Percentiles rank a stretch among this genome's conserved stretches.
phyloP scores from a whole-genome alignment of 1,284 basidiomycete species.

The Boletus albobrunnescens region DNA sequence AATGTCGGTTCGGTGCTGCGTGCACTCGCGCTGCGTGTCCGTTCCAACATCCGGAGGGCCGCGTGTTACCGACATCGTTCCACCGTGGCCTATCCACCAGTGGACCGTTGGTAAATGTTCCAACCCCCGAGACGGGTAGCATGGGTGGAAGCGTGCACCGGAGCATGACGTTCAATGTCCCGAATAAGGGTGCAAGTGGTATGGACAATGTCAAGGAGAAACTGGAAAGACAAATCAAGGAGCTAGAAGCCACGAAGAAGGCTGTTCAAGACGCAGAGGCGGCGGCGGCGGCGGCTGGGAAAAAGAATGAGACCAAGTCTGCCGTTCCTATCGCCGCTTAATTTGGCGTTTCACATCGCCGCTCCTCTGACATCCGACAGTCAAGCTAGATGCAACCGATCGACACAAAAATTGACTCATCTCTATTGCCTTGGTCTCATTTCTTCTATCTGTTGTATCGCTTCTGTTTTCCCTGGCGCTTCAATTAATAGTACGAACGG shows the following conservation, averaged over 20 bases:
- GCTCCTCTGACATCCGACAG: not conserved
- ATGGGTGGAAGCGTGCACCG: conserved; percentile 59
- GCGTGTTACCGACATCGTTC: conserved; percentile 71
- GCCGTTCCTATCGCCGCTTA: conserved; percentile 47
- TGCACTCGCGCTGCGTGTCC: conserved; percentile 74
- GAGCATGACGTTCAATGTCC: conserved; percentile 63
- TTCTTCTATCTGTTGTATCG: conserved; percentile 18
- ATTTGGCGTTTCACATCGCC: not conserved
- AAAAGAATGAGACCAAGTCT: conserved; percentile 54
- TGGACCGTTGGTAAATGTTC: conserved; percentile 55
- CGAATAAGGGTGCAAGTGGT: conserved; percentile 25
- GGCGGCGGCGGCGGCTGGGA: conserved; percentile 46
- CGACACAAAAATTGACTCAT: conserved; percentile 22
- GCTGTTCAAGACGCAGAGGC: conserved; percentile 53
- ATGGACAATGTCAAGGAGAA: conserved; percentile 45
- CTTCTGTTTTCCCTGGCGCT: conserved; percentile 10
- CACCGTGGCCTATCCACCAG: conserved; percentile 66
- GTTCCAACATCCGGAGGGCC: conserved; percentile 77
- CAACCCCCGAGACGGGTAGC: conserved; percentile 59
- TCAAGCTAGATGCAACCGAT: conserved; percentile 14
- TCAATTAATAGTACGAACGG: conserved; percentile 13
- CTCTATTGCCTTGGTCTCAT: conserved; percentile 17
- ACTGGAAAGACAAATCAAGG: conserved; percentile 55
- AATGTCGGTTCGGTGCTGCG: conserved; percentile 71
- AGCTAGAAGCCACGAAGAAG: conserved; percentile 56